phyloP scores from a whole-genome alignment of 495 filamentous ascomycete species.

The Hypomontagnella monticulosa region DNA sequence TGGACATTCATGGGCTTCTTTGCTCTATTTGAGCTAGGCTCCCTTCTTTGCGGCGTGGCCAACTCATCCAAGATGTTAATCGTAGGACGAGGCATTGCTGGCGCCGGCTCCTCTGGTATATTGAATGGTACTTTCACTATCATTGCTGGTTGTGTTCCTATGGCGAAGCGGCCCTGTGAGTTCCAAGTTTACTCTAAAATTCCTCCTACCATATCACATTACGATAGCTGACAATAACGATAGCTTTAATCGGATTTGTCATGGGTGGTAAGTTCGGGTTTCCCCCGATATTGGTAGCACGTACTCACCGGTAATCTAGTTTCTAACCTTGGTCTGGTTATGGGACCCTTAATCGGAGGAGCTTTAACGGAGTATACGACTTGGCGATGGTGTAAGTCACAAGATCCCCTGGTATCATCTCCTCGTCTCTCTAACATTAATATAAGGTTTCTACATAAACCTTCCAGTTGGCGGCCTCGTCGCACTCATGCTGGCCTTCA shows the following conservation, averaged over 20 bases:
- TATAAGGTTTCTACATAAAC: slow-evolving; percentile 62
- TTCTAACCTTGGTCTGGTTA: slow-evolving; percentile 2
- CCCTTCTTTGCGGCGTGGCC: slow-evolving; percentile 59
- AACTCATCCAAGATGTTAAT: slow-evolving; percentile 58
- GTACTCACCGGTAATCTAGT: slow-evolving; percentile 7
- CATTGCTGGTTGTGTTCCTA: slow-evolving; percentile 49
- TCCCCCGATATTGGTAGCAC: neutral
- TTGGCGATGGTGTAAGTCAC: slow-evolving; percentile 50
- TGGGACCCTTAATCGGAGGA: slow-evolving; percentile 51
- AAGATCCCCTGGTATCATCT: too few species aligned
- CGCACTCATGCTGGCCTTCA: slow-evolving; percentile 49
- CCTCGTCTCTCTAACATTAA: slow-evolving; percentile 49
- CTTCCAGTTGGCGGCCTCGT: slow-evolving; percentile 41
- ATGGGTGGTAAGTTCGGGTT: slow-evolving; percentile 46
- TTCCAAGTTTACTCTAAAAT: slow-evolving; percentile 38
- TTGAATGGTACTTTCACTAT: slow-evolving; percentile 61
- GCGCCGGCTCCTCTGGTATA: slow-evolving; percentile 54
- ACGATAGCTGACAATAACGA: too few species aligned
- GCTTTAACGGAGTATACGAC: slow-evolving; percentile 65
- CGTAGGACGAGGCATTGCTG: slow-evolving; percentile 60
- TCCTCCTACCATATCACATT: slow-evolving; percentile 17
- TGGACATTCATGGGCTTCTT: slow-evolving; percentile 52
- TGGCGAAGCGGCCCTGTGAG: slow-evolving; percentile 49
- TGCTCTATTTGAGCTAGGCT: slow-evolving; percentile 57
- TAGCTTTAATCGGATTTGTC: neutral